Conservation (phyloP, 2,329 filamentous ascomycete genomes). For the Cryphonectria parasitica region DNA sequence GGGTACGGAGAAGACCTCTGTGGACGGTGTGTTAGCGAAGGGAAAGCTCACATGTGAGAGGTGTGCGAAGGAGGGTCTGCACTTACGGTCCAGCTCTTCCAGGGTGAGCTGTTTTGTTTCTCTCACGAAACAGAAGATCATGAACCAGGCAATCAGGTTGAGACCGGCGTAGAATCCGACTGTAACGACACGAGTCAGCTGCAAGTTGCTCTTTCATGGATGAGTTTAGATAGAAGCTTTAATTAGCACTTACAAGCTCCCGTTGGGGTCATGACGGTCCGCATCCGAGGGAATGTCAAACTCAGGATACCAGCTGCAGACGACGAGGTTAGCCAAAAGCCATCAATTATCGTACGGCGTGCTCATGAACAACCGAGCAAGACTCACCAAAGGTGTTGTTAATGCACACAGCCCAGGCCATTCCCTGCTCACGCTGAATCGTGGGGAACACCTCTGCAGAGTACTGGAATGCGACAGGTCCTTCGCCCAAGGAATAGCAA, state of each 20-base stretch:
- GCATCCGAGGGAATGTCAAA: constrained; percentile 35
- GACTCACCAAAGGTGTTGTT: constrained; percentile 45
- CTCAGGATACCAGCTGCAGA: constrained; percentile 35
- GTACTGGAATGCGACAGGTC: constrained; percentile 70
- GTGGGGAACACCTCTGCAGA: constrained; percentile 72
- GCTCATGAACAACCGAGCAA: background rate
- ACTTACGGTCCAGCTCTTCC: constrained; percentile 57
- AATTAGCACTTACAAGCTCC: constrained; percentile 36
- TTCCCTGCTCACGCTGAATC: constrained; percentile 72
- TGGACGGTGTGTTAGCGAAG: background rate
- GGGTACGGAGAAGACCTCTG: constrained; percentile 41
- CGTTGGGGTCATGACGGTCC: constrained; percentile 38
- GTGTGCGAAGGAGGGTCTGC: background rate
- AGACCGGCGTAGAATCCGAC: constrained; percentile 60
- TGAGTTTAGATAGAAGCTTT: background rate
- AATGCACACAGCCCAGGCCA: constrained; percentile 64
- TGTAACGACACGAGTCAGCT: background rate
- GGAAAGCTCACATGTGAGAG: background rate
- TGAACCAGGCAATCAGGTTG: constrained; percentile 57
- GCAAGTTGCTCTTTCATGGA: constrained; percentile 41
- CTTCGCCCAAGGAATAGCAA: constrained; percentile 68
- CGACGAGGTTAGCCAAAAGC: constrained; percentile 20
- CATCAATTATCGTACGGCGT: constrained; percentile 32
- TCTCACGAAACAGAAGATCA: constrained; percentile 61
- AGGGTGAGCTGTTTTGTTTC: constrained; percentile 64